Conservation (phyloP, 495 filamentous ascomycete species). For the Aspergillus avenaceus region DNA sequence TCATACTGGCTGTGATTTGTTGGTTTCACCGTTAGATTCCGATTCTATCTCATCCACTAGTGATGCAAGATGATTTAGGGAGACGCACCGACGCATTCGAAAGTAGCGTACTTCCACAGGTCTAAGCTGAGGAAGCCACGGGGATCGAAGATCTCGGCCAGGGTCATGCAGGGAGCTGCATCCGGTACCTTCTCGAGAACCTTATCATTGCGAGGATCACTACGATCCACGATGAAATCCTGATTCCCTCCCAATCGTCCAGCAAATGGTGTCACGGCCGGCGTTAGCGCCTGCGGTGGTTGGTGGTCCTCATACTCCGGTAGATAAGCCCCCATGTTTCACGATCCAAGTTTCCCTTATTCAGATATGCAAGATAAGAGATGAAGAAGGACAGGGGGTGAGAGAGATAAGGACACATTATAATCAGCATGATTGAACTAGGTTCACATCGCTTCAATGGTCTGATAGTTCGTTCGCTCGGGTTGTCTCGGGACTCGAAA, state of each 20-base stretch:
- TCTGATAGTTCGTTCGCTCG: too few species aligned
- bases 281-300: constrained; percentile 1
- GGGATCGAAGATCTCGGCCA: constrained; percentile 34
- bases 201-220: constrained; percentile 30
- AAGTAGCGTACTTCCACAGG: constrained; percentile 42
- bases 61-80: not conserved
- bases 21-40: not conserved
- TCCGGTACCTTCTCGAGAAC: constrained; percentile 39
- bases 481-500: too few species aligned
- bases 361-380: too few species aligned
- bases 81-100: constrained; percentile 36
- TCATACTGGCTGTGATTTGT: constrained; percentile 17
- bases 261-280: constrained; percentile 33
- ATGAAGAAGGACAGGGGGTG: too few species aligned
- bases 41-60: not conserved
- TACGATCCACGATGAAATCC: constrained; percentile 36
- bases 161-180: constrained; percentile 38
- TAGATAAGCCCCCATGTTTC: constrained; percentile 5
- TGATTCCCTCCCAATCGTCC: constrained; percentile 49
- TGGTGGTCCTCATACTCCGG: constrained; percentile 9
- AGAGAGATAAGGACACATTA: too few species aligned
- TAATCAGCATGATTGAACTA: too few species aligned
- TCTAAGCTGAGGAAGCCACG: constrained; percentile 31
- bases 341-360: too few species aligned
- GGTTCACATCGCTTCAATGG: too few species aligned